Base-by-base conservation (phyloP, 441 rosid genomes). In the Gossypium schwendimanii region DNA sequence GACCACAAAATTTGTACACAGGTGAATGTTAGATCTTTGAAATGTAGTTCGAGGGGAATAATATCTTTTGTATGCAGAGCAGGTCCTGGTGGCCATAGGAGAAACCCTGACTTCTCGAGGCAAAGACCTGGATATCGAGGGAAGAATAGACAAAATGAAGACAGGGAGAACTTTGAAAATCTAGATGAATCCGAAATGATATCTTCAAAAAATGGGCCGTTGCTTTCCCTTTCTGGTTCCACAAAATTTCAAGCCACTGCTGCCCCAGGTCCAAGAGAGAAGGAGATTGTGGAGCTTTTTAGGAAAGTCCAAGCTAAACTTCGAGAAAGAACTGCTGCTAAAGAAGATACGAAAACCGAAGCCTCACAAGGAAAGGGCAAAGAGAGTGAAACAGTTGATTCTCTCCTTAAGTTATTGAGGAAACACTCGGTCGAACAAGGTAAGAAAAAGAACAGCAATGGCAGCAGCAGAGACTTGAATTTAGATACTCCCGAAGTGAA, bases 231-330 rank as follows among this genome's bases (percentile, higher is more conserved):
- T 18, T 86, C 93, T 58, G 74, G 72, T 73, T 74, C 89, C 71
- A 74, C 93, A 50, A 88, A 83, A 67, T 87, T 78, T 59, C 94
- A 88, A 73, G 85, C 93, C 65, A 86, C 88, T 55, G 86, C 92
- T 17, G 69, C 86, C 73, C 96, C 94, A 11, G 92, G 93, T 39
- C 85, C 81, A n/a, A 84, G 80, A 77, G 92, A 91, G 84, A 86
- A 87, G 85, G 97, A 91, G 81, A 88, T 93, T 75, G 90, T 88
- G 64, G 86, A 91, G 74, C 85, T 91, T 60, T 93, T 93, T 81
- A 81, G 84, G 82, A 88, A 93, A 84, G 93, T 91, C 55, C 98
- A 93, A 74, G 81, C 87, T 75, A 87, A 86, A 73, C 92, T 93
- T 72, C 85, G 93, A 70, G 89, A 87, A 80, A 86, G 89, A 86